Percentiles rank a stretch among this genome's conserved stretches.
These are phyloP conservation scores for Polytrichum commune DNA, from an alignment of 225 moss, liverwort and hornwort species.

Conservation along the genomic window DNA sequence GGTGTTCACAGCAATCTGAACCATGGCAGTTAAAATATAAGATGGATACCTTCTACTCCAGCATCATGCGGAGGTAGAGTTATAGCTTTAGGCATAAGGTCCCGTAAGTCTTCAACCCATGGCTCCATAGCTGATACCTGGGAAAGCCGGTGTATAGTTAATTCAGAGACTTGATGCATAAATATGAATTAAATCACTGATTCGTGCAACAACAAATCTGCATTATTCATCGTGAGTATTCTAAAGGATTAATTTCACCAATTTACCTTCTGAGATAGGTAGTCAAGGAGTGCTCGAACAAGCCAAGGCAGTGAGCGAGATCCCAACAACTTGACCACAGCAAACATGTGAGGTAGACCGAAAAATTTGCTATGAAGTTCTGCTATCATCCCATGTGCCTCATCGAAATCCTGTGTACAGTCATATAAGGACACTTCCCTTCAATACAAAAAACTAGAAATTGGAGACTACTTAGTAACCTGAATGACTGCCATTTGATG, in stretches of 20 bases:
- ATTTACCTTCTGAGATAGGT: slow-evolving; percentile 78
- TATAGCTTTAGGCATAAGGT: slow-evolving; percentile 67
- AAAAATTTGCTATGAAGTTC: slow-evolving; percentile 91
- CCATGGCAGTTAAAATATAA: neutral
- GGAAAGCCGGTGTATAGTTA: no score
- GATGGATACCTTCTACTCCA: slow-evolving; percentile 76
- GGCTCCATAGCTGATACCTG: slow-evolving; percentile 80
- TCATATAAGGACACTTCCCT: no score
- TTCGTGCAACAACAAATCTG: neutral
- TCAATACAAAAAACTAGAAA: no score
- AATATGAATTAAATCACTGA: no score
- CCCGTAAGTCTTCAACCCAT: slow-evolving; percentile 79
- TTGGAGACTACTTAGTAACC: no score
- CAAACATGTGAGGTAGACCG: slow-evolving; percentile 94
- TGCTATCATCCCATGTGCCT: slow-evolving; percentile 74
- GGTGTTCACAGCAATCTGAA: neutral
- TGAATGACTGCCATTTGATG: no score
- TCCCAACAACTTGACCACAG: slow-evolving; percentile 79
- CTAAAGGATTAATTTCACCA: slow-evolving; percentile 3
- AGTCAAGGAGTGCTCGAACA: slow-evolving; percentile 89
- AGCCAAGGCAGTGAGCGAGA: slow-evolving; percentile 94
- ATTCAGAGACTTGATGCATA: no score
- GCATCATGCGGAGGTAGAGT: slow-evolving; percentile 75
- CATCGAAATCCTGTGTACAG: slow-evolving; percentile 63
- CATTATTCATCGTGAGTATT: neutral